Evolutionary conservation across 164 flowering plant species (phyloP), one percentile per base, ranked within the genome.

Genomic region (Chloranthus sessilifolius): DNA sequence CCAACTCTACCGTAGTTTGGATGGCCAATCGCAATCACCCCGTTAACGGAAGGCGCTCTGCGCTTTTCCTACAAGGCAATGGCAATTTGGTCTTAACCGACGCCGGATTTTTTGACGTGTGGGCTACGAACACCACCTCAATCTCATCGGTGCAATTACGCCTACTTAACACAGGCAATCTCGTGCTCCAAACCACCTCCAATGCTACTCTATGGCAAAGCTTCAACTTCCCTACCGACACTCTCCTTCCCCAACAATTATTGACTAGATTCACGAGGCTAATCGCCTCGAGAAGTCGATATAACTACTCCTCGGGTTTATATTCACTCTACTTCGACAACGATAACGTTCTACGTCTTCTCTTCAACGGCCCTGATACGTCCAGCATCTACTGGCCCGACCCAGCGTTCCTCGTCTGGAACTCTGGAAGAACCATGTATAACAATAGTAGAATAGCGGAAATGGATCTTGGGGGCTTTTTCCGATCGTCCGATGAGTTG

Each of bases 201-300:
- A 16, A 9, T n/a, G 4, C 0, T 2, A 40, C 15, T 4, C 11
- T 53, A 1, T 72, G 76, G 73, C 30, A 63, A 47, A 63, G 81
- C 48, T 76, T 76, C 38, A 66, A 60, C 37, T 65, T 24, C 0
- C 76, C 78, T 0, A 68, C 76, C 1, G 66, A 76, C 26, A 76
- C 81, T 1, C 74, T 76, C 31, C 68, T 76, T 23, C 76, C 81
- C 7, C n/a, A 24, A 1, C 80, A 75, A 29, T 24, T 6, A 3
- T 20, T 75, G 7, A 66, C 66, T 1, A 45, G 36, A 16, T 9
- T 30, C 47, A 42, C 47, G 1, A 36, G 10, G 1, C 59, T 73
- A 0, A 29, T 70, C n/a, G 73, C 78, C 0, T 24, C 61, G 0
- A 66, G 61, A 66, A 60, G 64, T 37, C 9, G 16, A 28, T 53